A percentile compares a stretch with the other conserved stretches of the same genome.
Conservation (phyloP, 2,329 filamentous ascomycete species). For the Cyanodermella asteris region DNA sequence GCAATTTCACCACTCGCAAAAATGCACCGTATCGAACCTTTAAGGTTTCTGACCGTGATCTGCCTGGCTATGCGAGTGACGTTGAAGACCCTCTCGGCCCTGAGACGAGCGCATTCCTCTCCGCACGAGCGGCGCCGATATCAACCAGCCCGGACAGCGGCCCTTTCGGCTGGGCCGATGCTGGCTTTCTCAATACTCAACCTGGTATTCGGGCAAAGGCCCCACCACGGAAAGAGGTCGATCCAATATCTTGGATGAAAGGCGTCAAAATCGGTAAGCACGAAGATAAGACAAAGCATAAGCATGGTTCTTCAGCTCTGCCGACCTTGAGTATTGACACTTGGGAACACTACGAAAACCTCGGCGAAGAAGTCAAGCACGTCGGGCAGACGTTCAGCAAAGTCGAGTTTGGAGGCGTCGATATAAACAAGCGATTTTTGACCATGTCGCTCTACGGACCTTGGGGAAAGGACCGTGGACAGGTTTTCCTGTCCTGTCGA, state of each 20-base stretch:
- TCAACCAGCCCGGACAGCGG: no score
- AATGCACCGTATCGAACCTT: slow-evolving; percentile 75
- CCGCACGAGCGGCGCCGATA: no score
- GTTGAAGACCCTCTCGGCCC: no score
- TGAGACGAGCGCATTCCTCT: no score
- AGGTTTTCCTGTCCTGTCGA: slow-evolving; percentile 33
- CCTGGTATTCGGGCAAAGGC: no score
- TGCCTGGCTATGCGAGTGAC: no score
- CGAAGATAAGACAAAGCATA: slow-evolving; percentile 8
- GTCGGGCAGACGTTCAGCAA: slow-evolving; percentile 39
- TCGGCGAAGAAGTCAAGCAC: slow-evolving; percentile 39
- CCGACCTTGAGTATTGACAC: slow-evolving; percentile 3
- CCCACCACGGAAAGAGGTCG: slow-evolving; percentile 26
- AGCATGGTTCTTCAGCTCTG: no score
- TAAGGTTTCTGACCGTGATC: no score
- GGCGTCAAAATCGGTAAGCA: slow-evolving; percentile 38
- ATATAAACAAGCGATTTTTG: slow-evolving; percentile 1
- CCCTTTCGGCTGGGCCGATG: no score
- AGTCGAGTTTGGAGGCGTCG: slow-evolving; percentile 29
- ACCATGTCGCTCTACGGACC: slow-evolving; percentile 34
- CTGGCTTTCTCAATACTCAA: no score
- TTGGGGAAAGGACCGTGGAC: slow-evolving; percentile 31
- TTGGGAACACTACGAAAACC: slow-evolving; percentile 22
- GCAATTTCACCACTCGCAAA: slow-evolving; percentile 59
- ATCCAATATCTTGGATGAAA: slow-evolving; percentile 42